These are phyloP conservation scores for Neurospora africana DNA, from an alignment of 495 filamentous ascomycete species.

Conservation along the genomic window DNA sequence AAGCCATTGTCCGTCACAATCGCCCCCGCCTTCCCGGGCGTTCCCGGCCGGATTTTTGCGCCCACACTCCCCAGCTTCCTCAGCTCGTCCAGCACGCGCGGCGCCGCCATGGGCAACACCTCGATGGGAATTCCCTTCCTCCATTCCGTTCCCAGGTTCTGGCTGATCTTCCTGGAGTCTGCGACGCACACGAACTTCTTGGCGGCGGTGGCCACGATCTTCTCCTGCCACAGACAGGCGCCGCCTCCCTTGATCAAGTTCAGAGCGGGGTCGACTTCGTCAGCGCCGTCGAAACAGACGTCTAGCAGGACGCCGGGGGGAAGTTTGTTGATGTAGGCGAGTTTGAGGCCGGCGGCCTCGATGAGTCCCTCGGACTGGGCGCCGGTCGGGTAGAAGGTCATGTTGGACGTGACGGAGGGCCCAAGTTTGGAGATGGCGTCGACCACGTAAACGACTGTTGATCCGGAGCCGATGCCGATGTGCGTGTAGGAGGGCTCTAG, in stretches of 20 bases:
- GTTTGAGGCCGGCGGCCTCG: slow-evolving; percentile 62
- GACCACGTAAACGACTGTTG: slow-evolving; percentile 90
- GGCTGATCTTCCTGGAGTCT: slow-evolving; percentile 76
- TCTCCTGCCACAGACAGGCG: slow-evolving; percentile 95
- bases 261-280: slow-evolving; percentile 89
- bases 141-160: slow-evolving; percentile 61
- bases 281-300: slow-evolving; percentile 88
- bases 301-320: slow-evolving; percentile 45
- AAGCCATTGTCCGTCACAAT: slow-evolving; percentile 89
- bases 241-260: slow-evolving; percentile 98
- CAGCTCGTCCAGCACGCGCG: slow-evolving; percentile 58
- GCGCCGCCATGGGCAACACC: slow-evolving; percentile 72
- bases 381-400: slow-evolving; percentile 83
- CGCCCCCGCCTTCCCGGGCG: slow-evolving; percentile 62
- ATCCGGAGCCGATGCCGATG: slow-evolving; percentile 89
- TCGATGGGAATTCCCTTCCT: slow-evolving; percentile 77
- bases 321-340: slow-evolving; percentile 66
- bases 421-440: slow-evolving; percentile 76
- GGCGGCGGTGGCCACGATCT: slow-evolving; percentile 77
- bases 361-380: slow-evolving; percentile 83
- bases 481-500: slow-evolving; percentile 60
- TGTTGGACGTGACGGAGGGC: slow-evolving; percentile 45
- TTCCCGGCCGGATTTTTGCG: slow-evolving; percentile 58
- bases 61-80: slow-evolving; percentile 55
- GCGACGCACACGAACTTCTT: slow-evolving; percentile 91